Percentiles rank a stretch among this genome's conserved stretches.
Evolutionary conservation across 2,329 filamentous ascomycete genomes (phyloP).

Genomic region (Geosmithia flava): DNA sequence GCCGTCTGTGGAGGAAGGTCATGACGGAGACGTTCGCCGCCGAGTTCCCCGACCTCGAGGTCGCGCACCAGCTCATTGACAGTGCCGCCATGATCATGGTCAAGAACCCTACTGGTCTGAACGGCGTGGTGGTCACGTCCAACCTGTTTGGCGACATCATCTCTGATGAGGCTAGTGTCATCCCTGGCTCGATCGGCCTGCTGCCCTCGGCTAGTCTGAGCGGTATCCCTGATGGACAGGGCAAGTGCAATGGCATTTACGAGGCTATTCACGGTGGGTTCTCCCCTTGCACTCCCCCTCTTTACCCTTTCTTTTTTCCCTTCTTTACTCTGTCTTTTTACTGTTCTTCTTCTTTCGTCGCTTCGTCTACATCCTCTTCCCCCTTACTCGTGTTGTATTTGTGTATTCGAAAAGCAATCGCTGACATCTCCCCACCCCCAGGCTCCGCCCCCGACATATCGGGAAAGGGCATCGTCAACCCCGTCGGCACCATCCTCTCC

Average conservation of each 20-base stretch:
- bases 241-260: conserved; percentile 25
- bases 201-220: conserved; percentile 11
- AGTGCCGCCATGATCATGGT: conserved; percentile 90
- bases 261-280: conserved; percentile 10
- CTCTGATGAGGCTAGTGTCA: conserved; percentile 87
- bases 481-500: conserved; percentile 81
- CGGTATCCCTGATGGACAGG: conserved; percentile 12
- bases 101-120: conserved; percentile 71
- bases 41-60: conserved; percentile 79
- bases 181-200: conserved; percentile 48
- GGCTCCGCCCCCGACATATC: conserved; percentile 89
- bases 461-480: conserved; percentile 41
- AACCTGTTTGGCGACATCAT: conserved; percentile 97
- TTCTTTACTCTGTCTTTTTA: neutral
- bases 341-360: neutral
- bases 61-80: conserved; percentile 88
- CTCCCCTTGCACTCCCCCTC: neutral
- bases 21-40: conserved; percentile 88
- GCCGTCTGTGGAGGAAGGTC: conserved; percentile 77
- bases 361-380: neutral
- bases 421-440: conserved; percentile 14
- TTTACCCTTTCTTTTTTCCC: conserved; percentile 19
- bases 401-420: neutral
- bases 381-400: too few species aligned
- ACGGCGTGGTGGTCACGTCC: conserved; percentile 83